Base-by-base conservation (phyloP, 2,329 filamentous ascomycete species). In the Fusarium nurragi region DNA sequence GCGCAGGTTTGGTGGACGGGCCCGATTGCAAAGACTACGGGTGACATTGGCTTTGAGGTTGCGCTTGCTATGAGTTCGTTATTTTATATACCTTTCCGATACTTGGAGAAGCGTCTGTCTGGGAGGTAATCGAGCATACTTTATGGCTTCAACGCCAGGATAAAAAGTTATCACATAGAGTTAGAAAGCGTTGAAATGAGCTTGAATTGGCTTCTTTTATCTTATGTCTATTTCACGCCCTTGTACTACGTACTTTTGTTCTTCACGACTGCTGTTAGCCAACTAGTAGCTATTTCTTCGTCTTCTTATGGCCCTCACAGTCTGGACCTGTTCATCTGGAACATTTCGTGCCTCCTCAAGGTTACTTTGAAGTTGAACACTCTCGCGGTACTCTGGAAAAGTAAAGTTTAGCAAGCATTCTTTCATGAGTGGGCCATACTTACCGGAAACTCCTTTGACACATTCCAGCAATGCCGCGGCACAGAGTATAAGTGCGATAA, bases 21-120 rank as follows among this genome's bases (percentile, higher is more conserved):
- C 0, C 86, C 86, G 0, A 84, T 89, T 65, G 87, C 86, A 1
- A 75, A 80, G 73, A 81, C 68, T 32, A 87, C 86, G 12, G 88
- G 88, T 0, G 87, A 90, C 64, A 84, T 90, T 71, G 88, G 88
- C 0, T 89, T 90, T 55, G 88, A 90, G 77, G 76, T 88, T 72
- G 87, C 87, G 0, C 84, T 89, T 69, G 79, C 80, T 25, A 71
- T 85, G 54, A 83, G 81, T 13, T 79, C 74, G 2, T 12, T 85
- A 28, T 72, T 78, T 23, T 86, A 85, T 52, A 46, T 83, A 3
- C 81, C 82, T 4, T 71, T 86, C 13, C 75, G 83, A 8, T 79
- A 76, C 68, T 46, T 79, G 0, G 84, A 86, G 74, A 80, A 77
- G 60, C 76, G 74, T 43, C 39, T 73, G 25, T 68, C 69, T 13